Base-by-base conservation (phyloP, 352 stramenopile genomes). In the Phytophthora brassicae region DNA sequence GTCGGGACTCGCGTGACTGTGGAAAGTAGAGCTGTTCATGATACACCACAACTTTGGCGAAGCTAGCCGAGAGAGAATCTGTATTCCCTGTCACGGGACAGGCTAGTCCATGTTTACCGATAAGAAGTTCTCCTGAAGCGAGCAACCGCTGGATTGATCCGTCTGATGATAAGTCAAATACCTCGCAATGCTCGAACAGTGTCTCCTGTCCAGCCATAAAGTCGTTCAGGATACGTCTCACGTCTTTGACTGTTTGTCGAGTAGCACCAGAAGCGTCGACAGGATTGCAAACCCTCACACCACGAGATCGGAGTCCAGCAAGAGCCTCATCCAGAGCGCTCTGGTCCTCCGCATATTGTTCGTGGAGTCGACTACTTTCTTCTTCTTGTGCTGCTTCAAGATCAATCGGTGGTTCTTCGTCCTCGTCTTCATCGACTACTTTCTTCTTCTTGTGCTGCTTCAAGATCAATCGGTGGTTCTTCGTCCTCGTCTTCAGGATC, bases 1-100 rank as follows among this genome's bases (percentile, higher is more conserved):
- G 23, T 4, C 59, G 35, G 0, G 60, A 64, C 11, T 76, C 54
- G 7, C 19, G 28, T 6, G 61, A 76, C 35, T 43, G 19, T 26
- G 76, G 74, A 35, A 92, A 92, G 54, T 92, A 92, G 31, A 89
- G 44, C 3, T 85, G 74, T 4, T 68, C 56, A n/a, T 77, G 75
- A 45, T 86, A 75, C 6, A 77, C 35, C 2, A 90, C 65, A 17
- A 66, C 62, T 4, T 43, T 47, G 0, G 50, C 22, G 2, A 42
- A 53, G 0, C 6, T 20, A 24, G 39, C 16, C 36, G 42, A 50
- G 49, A 48, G 11, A 9, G 19, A 33, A 38, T 56, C 57, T 8
- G 53, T 60, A 14, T 42, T 45, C 14, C 65, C 65, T 33, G 69
- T 73, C 17, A 86, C 48, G 7, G 77, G 81, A 23, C 81, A 89